phyloP scores from a whole-genome alignment of 257 asterid genomes.

The Penstemon eatonii region DNA sequence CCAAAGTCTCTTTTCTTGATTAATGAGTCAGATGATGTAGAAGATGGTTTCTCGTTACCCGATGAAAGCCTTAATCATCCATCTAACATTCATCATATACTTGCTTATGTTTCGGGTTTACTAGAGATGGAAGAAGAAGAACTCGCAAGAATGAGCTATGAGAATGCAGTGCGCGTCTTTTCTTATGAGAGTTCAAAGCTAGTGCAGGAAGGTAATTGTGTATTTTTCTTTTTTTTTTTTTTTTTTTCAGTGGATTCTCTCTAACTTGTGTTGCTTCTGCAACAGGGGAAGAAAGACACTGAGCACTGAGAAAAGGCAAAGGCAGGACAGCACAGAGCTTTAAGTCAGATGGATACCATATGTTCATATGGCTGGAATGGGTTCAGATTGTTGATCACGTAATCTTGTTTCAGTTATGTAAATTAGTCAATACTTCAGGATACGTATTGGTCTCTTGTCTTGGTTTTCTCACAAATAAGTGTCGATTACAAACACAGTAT shows the following conservation, averaged over 20 bases:
- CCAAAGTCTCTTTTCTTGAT: constrained; percentile 42
- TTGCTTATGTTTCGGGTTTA: constrained; percentile 63
- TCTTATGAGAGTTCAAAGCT: constrained; percentile 81
- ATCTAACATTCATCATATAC: constrained; percentile 73
- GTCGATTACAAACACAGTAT: not conserved
- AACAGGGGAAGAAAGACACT: not conserved
- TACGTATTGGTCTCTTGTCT: no score
- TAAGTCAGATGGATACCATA: not conserved
- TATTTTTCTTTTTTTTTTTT: not conserved
- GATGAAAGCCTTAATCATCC: constrained; percentile 70
- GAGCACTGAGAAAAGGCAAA: not conserved
- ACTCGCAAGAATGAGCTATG: constrained; percentile 68
- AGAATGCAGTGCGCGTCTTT: constrained; percentile 67
- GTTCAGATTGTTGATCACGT: not conserved
- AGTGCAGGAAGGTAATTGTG: constrained; percentile 30
- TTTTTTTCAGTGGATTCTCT: not conserved
- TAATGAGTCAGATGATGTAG: constrained; percentile 28
- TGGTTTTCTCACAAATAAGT: no score
- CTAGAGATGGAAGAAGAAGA: constrained; percentile 61
- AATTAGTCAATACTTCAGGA: no score
- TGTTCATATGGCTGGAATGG: not conserved
- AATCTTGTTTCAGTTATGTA: not conserved
- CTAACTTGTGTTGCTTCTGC: not conserved
- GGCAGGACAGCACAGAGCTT: not conserved
- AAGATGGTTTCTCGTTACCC: constrained; percentile 12